phyloP scores from a whole-genome alignment of 139 green algal genomes.

The Astrephomene gubernaculifera region DNA sequence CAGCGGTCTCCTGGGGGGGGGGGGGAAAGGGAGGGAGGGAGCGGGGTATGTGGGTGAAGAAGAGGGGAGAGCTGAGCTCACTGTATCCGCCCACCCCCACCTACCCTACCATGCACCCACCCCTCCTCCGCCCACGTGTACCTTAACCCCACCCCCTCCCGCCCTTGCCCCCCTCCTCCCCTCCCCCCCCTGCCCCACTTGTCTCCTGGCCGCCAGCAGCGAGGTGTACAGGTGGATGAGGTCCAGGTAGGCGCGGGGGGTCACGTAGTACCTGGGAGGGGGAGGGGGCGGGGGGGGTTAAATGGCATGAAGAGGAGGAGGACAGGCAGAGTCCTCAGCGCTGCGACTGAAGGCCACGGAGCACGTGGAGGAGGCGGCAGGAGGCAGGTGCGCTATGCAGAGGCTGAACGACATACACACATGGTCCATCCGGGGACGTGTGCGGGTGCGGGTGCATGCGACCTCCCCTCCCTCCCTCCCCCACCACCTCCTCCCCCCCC shows the following conservation, averaged over 20 bases:
- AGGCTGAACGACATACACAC: too few species aligned
- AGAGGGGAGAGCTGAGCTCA: neutral
- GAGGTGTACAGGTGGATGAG: constrained; percentile 83
- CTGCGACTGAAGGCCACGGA: too few species aligned
- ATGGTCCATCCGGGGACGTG: too few species aligned
- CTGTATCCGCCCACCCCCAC: too few species aligned
- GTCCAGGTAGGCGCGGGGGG: constrained; percentile 88
- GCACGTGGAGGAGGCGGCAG: too few species aligned
- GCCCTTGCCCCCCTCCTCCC: neutral
- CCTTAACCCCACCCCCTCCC: too few species aligned
- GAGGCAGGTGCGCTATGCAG: too few species aligned
- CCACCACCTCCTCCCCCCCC: neutral
- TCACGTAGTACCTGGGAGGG: constrained; percentile 78
- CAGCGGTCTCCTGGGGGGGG: constrained; percentile 47
- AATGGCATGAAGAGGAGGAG: neutral
- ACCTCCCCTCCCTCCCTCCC: constrained; percentile 11
- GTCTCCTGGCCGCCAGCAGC: constrained; percentile 62
- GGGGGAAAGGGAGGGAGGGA: neutral
- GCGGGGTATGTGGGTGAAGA: neutral
- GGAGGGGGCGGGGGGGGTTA: neutral
- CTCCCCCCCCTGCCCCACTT: neutral
- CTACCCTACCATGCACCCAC: too few species aligned
- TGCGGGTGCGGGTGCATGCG: too few species aligned
- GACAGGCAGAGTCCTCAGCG: too few species aligned
- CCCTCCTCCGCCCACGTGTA: too few species aligned